phyloP scores from a whole-genome alignment of 805 yeast species.

The Zygoascus biomembranicola region DNA sequence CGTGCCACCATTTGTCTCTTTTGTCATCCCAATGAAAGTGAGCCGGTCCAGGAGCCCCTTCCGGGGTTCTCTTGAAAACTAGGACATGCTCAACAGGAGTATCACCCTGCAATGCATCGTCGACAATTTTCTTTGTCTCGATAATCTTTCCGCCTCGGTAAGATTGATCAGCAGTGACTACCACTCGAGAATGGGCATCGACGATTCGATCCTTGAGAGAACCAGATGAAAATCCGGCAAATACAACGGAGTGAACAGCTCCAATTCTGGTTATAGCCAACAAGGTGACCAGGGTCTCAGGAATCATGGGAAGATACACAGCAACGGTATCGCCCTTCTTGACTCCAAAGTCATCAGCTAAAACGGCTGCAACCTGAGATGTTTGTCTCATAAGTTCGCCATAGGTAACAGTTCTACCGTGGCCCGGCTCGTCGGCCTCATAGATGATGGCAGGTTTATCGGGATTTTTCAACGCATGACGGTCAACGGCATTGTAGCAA shows the following conservation, averaged over 20 bases:
- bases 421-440: constrained; percentile 87
- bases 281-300: constrained; percentile 91
- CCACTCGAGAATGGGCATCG: constrained; percentile 78
- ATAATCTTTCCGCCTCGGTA: constrained; percentile 92
- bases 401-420: constrained; percentile 68
- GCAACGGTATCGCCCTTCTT: constrained; percentile 94
- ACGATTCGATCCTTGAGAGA: constrained; percentile 83
- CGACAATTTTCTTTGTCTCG: constrained; percentile 88
- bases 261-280: constrained; percentile 90
- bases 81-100: constrained; percentile 68
- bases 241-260: constrained; percentile 91
- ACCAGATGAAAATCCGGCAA: constrained; percentile 94
- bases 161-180: constrained; percentile 92
- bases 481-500: constrained; percentile 85
- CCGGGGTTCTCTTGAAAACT: constrained; percentile 83
- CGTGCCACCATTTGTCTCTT: constrained; percentile 95
- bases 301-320: constrained; percentile 94
- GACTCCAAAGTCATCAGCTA: constrained; percentile 70
- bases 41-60: constrained; percentile 23
- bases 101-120: constrained; percentile 77
- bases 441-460: constrained; percentile 61
- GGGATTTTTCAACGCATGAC: constrained; percentile 87
- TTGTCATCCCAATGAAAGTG: constrained; percentile 59
- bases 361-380: constrained; percentile 76
- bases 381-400: constrained; percentile 81